Percentiles rank a stretch among this genome's conserved stretches.
Conservation (phyloP, 2,329 filamentous ascomycete species). For the Neophaeococcomyces mojaviensis region DNA sequence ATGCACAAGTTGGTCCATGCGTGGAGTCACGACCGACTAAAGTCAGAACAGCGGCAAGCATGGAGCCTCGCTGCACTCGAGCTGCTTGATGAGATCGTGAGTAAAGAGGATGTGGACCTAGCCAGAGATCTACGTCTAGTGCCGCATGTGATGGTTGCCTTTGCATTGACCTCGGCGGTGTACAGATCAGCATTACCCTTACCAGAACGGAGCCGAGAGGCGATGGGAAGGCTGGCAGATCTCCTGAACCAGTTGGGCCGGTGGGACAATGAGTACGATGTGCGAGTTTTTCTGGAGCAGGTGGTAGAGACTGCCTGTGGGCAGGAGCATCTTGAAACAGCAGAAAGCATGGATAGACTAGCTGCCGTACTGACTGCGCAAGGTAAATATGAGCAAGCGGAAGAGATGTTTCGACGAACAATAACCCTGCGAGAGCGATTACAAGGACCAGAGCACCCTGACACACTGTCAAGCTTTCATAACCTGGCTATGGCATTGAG, state of each 20-base stretch:
- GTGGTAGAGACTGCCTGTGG: conserved; percentile 10
- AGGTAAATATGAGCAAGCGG: no score
- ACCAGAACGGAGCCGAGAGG: neutral
- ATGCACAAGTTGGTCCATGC: conserved; percentile 11
- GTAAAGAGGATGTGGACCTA: neutral
- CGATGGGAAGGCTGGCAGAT: neutral
- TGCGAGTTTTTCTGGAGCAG: conserved; percentile 4
- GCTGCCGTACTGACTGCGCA: no score
- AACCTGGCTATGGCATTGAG: conserved; percentile 12
- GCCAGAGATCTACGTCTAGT: neutral
- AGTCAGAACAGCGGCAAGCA: neutral
- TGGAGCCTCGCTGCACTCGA: conserved; percentile 1
- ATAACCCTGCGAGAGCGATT: no score
- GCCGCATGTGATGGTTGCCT: conserved; percentile 1
- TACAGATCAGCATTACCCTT: neutral
- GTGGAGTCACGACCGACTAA: conserved; percentile 6
- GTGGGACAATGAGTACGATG: neutral
- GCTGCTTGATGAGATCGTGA: neutral
- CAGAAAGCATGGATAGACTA: no score
- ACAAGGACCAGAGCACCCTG: conserved; percentile 22
- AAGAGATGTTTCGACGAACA: no score
- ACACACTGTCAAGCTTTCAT: conserved; percentile 22
- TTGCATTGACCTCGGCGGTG: neutral
- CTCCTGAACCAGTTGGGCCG: neutral
- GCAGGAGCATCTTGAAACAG: no score